A percentile compares a stretch with the other conserved stretches of the same genome.
phyloP scores from a whole-genome alignment of 2,329 filamentous ascomycete genomes.

The Ophiostoma perfectum region DNA sequence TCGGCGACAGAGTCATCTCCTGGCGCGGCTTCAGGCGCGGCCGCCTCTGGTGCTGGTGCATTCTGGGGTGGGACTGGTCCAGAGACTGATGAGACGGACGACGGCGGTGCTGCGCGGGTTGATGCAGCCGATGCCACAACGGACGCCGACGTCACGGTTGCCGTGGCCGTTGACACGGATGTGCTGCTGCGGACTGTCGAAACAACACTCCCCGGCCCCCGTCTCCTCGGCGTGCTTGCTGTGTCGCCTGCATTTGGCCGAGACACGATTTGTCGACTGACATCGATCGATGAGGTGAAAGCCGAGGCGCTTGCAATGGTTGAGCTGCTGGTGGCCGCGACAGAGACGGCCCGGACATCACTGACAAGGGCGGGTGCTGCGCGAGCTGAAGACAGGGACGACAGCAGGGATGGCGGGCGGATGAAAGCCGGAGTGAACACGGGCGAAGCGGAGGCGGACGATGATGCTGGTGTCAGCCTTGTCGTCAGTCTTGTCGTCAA shows the following conservation, averaged over 20 bases:
- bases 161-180: conserved; percentile 9
- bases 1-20: too few relatives aligned
- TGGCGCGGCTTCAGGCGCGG: neutral
- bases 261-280: neutral
- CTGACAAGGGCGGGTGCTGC: conserved; percentile 18
- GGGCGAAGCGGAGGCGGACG: neutral
- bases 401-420: conserved; percentile 9
- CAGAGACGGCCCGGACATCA: conserved; percentile 15
- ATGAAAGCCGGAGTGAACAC: neutral
- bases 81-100: conserved; percentile 20
- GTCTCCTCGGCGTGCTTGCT: neutral
- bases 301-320: neutral
- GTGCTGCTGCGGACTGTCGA: conserved; percentile 2
- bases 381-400: conserved; percentile 11
- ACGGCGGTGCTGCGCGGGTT: conserved; percentile 16
- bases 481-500: too few relatives aligned
- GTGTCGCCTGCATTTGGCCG: neutral
- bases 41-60: neutral
- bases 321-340: neutral
- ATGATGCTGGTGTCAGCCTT: neutral
- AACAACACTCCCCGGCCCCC: conserved; percentile 7
- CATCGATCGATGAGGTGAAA: neutral
- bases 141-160: neutral
- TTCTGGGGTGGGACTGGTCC: neutral
- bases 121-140: neutral